Base-by-base conservation (phyloP, 2,329 filamentous ascomycete species). In the Colletotrichum melonis region DNA sequence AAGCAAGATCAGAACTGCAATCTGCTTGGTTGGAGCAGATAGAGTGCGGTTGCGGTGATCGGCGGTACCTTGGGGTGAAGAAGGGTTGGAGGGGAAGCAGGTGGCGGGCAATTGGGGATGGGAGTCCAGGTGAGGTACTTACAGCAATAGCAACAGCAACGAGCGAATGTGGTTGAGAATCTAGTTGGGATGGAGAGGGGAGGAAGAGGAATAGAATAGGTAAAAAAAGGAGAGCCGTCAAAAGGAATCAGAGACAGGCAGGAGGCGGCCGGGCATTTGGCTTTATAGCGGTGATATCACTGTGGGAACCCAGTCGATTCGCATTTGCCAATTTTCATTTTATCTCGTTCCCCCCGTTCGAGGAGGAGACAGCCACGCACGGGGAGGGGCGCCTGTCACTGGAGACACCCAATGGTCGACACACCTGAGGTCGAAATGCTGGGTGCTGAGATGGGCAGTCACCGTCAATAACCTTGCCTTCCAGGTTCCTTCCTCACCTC, bases 221-320 rank as follows among this genome's bases (percentile, higher is more conserved):
- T 46, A n/a, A 42, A 52, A 38, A 38, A 69, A 65, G 60, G 35
- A 66, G 56, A 71, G 57, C 19, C 56, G 42, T 60, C 60, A 32
- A 59, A 49, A 14, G 32, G 35, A 32, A 19, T 14, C 35, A 19
- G 12, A 62, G 19, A 49, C 19, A 22, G 22, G 11, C 19, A 46
- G 24, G 49, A 71, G 60, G 32, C 62, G 71, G 70, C 24, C 67
- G 71, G 62, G 67, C 60, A 73, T 52, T 73, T 70, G 42, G 56
- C 71, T 73, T 73, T 73, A 73, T 73, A 73, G 67, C 67, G 71
- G 71, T 73, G 71, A 73, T 73, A 73, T 73, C 70, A 73, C 71
- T 73, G 71, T 73, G 71, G 71, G 67, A 73, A 73, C 71, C 67
- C 62, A 66, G 67, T 42, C 63, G 56, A 57, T 57, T 73, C 67